Evolutionary conservation across 768 basidiomycete species (phyloP).

Genomic region (Phylloporus rhodoxanthus): DNA sequence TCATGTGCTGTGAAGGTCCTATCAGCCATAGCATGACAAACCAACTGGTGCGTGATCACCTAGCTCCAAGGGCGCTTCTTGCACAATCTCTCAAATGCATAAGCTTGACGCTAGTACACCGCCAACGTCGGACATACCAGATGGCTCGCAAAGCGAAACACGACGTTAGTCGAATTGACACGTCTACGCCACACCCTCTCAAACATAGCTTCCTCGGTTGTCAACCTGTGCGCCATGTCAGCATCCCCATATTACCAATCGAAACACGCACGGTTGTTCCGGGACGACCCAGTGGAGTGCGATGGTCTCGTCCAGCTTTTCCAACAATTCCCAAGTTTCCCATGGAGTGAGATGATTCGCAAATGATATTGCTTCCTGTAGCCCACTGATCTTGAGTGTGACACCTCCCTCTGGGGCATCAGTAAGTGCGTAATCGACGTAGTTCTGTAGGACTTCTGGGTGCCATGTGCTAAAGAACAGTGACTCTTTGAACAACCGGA

Average conservation of each 20-base stretch:
- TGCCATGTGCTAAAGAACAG: slow-evolving; percentile 75
- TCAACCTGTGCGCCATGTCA: slow-evolving; percentile 9
- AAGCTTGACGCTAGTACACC: background rate
- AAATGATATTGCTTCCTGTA: slow-evolving; percentile 63
- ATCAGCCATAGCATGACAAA: background rate
- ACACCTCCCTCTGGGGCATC: slow-evolving; percentile 35
- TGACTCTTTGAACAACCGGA: slow-evolving; percentile 39
- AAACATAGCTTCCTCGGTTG: slow-evolving; percentile 6
- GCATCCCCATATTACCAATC: background rate
- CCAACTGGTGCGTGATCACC: slow-evolving; percentile 10
- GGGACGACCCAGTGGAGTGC: slow-evolving; percentile 29
- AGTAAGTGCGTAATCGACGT: slow-evolving; percentile 53
- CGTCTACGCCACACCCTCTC: slow-evolving; percentile 29
- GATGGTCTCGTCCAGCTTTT: slow-evolving; percentile 22
- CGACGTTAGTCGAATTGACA: slow-evolving; percentile 23
- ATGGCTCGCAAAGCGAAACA: slow-evolving; percentile 26
- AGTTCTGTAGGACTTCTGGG: slow-evolving; percentile 50
- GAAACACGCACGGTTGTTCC: slow-evolving; percentile 10
- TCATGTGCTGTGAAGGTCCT: slow-evolving; percentile 16
- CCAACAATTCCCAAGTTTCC: slow-evolving; percentile 28
- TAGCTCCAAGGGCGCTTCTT: slow-evolving; percentile 27
- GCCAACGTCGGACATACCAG: slow-evolving; percentile 17
- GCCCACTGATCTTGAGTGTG: slow-evolving; percentile 57
- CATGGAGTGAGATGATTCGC: slow-evolving; percentile 32
- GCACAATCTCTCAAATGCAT: slow-evolving; percentile 18